A percentile compares a stretch with the other conserved stretches of the same genome.
These are phyloP conservation scores for Sphagnum tenellum DNA, from an alignment of 225 moss, liverwort and hornwort species.

Conservation along the genomic window DNA sequence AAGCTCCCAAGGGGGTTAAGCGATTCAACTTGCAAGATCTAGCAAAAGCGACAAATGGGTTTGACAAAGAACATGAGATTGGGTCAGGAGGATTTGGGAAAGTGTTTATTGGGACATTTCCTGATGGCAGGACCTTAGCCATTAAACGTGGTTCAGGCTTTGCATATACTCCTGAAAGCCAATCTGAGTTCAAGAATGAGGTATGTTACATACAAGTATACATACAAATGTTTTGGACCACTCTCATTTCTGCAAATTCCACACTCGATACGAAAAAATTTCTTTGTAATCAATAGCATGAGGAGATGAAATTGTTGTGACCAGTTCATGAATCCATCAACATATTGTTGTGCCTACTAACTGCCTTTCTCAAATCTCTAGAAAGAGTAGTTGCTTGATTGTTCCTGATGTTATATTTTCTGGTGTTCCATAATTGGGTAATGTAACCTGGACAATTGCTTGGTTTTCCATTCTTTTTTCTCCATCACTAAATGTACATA, in stretches of 20 bases:
- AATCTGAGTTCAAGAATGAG: slow-evolving; percentile 51
- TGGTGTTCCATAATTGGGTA: background rate
- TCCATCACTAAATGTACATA: too few relatives aligned
- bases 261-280: too few relatives aligned
- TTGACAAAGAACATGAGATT: slow-evolving; percentile 43
- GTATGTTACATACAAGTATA: slow-evolving; percentile 8
- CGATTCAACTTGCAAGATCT: slow-evolving; percentile 42
- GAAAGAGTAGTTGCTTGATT: too few relatives aligned
- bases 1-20: slow-evolving; percentile 42
- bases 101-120: slow-evolving; percentile 46
- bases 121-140: slow-evolving; percentile 31
- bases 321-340: too few relatives aligned
- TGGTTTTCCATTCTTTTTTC: too few relatives aligned
- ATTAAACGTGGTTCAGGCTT: slow-evolving; percentile 45
- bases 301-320: too few relatives aligned
- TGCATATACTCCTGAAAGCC: slow-evolving; percentile 12
- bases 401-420: background rate
- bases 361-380: too few relatives aligned
- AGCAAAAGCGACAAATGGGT: slow-evolving; percentile 27
- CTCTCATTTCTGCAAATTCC: too few relatives aligned
- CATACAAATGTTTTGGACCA: background rate
- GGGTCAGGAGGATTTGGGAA: slow-evolving; percentile 64
- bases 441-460: too few relatives aligned
- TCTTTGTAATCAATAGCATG: too few relatives aligned
- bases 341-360: too few relatives aligned